Conservation (phyloP, 495 filamentous ascomycete species). For the Penicillium mononematosum region DNA sequence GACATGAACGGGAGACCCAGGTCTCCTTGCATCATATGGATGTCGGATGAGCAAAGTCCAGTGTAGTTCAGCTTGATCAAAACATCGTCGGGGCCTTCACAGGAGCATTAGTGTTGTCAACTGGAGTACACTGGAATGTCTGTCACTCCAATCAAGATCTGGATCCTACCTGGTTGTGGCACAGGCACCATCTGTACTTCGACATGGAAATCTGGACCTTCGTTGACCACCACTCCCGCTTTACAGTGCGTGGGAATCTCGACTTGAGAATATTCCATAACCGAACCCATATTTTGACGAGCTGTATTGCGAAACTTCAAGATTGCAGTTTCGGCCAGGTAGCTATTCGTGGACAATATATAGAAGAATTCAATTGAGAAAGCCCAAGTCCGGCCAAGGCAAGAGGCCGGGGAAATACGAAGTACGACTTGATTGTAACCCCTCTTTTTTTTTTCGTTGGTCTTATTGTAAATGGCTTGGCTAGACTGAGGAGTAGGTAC, state of each 20-base stretch:
- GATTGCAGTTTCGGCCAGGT: neutral
- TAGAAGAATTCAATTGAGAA: neutral
- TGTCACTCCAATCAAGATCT: neutral
- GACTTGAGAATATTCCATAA: slow-evolving; percentile 5
- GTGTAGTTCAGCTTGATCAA: slow-evolving; percentile 49
- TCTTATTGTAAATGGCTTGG: neutral
- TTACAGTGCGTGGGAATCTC: slow-evolving; percentile 54
- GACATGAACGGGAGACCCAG: slow-evolving; percentile 49
- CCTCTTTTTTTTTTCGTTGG: slow-evolving; percentile 9
- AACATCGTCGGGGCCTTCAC: slow-evolving; percentile 45
- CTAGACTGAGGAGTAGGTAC: neutral
- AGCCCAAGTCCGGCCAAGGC: slow-evolving; percentile 14
- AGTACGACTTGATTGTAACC: slow-evolving; percentile 7
- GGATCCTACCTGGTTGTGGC: slow-evolving; percentile 46
- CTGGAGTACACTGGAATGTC: neutral
- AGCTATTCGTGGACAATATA: neutral
- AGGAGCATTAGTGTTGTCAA: neutral
- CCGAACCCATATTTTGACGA: slow-evolving; percentile 6
- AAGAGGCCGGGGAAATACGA: slow-evolving; percentile 8
- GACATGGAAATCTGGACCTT: slow-evolving; percentile 52
- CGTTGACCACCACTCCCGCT: slow-evolving; percentile 54
- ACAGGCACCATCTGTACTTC: slow-evolving; percentile 53
- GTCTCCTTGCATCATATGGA: slow-evolving; percentile 50
- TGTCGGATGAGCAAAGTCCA: slow-evolving; percentile 49
- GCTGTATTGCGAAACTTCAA: neutral